These are phyloP conservation scores for Trametes coccinea DNA, from an alignment of 768 basidiomycete genomes.

Conservation along the genomic window DNA sequence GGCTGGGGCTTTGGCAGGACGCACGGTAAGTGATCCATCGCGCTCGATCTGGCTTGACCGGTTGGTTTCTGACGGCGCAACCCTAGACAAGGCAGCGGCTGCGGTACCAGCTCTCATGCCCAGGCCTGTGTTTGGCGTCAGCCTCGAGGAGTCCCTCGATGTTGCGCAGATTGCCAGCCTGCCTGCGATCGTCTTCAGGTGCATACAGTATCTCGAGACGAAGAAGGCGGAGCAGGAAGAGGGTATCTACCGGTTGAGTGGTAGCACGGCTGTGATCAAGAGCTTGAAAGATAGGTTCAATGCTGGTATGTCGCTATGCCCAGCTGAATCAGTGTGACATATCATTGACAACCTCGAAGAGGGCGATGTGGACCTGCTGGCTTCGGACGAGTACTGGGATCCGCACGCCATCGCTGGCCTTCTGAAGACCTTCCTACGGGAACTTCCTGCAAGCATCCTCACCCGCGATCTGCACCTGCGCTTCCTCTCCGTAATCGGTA, in stretches of 20 bases:
- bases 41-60: not conserved
- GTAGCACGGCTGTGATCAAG: slow-evolving; percentile 95
- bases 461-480: slow-evolving; percentile 88
- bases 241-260: slow-evolving; percentile 94
- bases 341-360: slow-evolving; percentile 47
- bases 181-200: slow-evolving; percentile 93
- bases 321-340: not conserved
- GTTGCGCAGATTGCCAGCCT: slow-evolving; percentile 88
- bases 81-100: slow-evolving; percentile 34
- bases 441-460: slow-evolving; percentile 89
- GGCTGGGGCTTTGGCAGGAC: slow-evolving; percentile 64
- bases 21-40: slow-evolving; percentile 37
- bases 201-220: slow-evolving; percentile 91
- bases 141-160: slow-evolving; percentile 83
- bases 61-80: not conserved
- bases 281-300: slow-evolving; percentile 92
- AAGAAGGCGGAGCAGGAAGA: slow-evolving; percentile 96
- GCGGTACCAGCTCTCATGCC: slow-evolving; percentile 44
- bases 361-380: slow-evolving; percentile 92
- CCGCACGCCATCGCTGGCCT: slow-evolving; percentile 96
- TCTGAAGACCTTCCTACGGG: slow-evolving; percentile 90
- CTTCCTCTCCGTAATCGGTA: slow-evolving; percentile 93
- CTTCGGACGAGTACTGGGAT: slow-evolving; percentile 92
- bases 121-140: slow-evolving; percentile 86
- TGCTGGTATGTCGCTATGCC: slow-evolving; percentile 51